A percentile compares a stretch with the other conserved stretches of the same genome.
Evolutionary conservation across 495 filamentous ascomycete species (phyloP).

Genomic region (Bacidia gigantensis): DNA sequence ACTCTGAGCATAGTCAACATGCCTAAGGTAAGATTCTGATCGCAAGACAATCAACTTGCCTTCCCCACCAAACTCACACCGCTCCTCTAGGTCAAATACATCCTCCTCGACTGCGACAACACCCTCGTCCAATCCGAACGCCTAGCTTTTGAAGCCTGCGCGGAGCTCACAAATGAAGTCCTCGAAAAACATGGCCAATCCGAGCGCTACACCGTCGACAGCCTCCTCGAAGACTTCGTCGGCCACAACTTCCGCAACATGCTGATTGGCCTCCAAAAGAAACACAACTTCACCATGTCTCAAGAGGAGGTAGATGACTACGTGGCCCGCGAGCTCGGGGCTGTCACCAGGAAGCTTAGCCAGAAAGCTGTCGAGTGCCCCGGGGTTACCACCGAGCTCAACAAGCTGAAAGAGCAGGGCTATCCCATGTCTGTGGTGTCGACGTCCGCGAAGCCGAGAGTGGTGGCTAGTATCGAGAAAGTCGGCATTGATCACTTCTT

Average conservation of each 20-base stretch:
- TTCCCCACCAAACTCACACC: constrained; percentile 3
- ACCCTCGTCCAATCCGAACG: constrained; percentile 87
- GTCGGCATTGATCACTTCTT: constrained; percentile 72
- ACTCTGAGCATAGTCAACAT: constrained; percentile 22
- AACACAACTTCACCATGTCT: constrained; percentile 56
- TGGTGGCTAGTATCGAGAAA: constrained; percentile 68
- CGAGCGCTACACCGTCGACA: constrained; percentile 63
- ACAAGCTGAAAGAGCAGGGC: constrained; percentile 47
- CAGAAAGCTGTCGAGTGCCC: constrained; percentile 58
- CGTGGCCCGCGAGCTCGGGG: constrained; percentile 67
- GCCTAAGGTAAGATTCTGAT: constrained; percentile 27
- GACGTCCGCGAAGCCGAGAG: constrained; percentile 63
- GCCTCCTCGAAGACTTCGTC: constrained; percentile 79
- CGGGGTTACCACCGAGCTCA: constrained; percentile 57
- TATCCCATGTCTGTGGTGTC: constrained; percentile 76
- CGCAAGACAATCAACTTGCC: background rate
- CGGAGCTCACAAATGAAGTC: constrained; percentile 86
- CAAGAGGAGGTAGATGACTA: constrained; percentile 59
- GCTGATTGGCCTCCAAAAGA: constrained; percentile 60
- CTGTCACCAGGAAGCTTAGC: constrained; percentile 67
- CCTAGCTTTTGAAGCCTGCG: constrained; percentile 87
- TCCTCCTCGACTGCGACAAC: constrained; percentile 97
- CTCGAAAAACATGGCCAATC: constrained; percentile 49
- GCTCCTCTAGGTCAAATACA: constrained; percentile 48
- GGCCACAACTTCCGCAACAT: constrained; percentile 96